Evolutionary conservation across 1,284 basidiomycete species (phyloP), one percentile per base, ranked within the genome.

Genomic region (Fomes fomentarius): DNA sequence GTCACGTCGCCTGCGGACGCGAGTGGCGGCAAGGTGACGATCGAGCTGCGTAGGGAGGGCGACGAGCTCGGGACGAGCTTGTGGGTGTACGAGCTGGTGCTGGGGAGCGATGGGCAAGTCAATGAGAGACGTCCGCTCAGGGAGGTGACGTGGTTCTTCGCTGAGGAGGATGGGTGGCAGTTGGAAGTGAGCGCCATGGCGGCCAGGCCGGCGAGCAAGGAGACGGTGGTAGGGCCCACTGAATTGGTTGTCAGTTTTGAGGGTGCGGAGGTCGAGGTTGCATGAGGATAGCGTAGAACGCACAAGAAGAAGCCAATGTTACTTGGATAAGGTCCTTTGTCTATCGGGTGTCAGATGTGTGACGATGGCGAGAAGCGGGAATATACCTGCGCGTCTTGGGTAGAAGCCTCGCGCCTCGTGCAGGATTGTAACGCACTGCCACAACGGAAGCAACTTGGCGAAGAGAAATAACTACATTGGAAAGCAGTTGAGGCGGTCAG

Each of bases 101-200:
- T 11, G 15, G 43, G 43, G 5, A 14, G 12, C 14, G 43, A 22
- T 0, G 43, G 43, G 21, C 30, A 33, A 21, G 30, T 45, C 21
- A 4, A 40, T 30, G 43, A 45, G 31, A 33, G 43, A 28, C n/a
- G 43, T 19, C 43, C 43, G 19, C 43, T 45, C 12, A 45, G 43
- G 43, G 43, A 45, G 31, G 43, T 45, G 43, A 34, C 43, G 19
- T 45, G 43, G 43, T 45, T 45, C 30, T 45, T 45, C n/a, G 43
- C 19, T 2, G 31, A 45, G 11, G 43, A 45, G 31, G 43, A 45
- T 5, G 43, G 43, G 14, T 45, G 43, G 43, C 30, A 45, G 43
- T 15, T 45, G 19, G 43, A 45, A 21, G 43, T 45, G 11, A 21
- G 19, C 10, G 43, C 43, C 1, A 45, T 45, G 43, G 43, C 43